Evolutionary conservation across 2,329 filamentous ascomycete species (phyloP).

Genomic region (Monilinia vaccinii-corymbosi): DNA sequence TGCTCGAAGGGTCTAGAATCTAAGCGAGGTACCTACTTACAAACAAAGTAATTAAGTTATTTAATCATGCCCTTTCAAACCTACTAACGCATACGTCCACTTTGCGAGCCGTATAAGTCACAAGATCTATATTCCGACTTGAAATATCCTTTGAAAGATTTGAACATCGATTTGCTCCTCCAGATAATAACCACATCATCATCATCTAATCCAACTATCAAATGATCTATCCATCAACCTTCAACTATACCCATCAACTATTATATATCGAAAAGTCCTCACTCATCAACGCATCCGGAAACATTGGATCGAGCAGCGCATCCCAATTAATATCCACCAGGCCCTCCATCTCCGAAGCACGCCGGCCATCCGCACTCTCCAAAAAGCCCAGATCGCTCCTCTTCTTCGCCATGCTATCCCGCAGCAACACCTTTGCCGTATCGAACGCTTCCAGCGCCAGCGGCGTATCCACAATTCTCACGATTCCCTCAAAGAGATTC

Average conservation of each 20-base stretch:
- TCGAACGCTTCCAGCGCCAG: slow-evolving; percentile 18
- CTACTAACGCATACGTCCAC: too few relatives aligned
- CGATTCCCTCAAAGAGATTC: slow-evolving; percentile 16
- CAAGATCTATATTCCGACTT: too few relatives aligned
- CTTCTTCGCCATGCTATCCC: slow-evolving; percentile 16
- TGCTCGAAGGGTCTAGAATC: too few relatives aligned
- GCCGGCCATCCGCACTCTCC: slow-evolving; percentile 7
- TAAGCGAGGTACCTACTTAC: too few relatives aligned
- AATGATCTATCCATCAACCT: not conserved
- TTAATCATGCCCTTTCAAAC: too few relatives aligned
- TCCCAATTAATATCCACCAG: slow-evolving; percentile 19
- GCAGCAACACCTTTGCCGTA: slow-evolving; percentile 19
- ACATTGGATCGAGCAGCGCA: slow-evolving; percentile 17
- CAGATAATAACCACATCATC: too few relatives aligned
- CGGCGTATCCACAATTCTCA: slow-evolving; percentile 13
- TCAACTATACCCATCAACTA: not conserved
- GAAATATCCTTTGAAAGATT: too few relatives aligned
- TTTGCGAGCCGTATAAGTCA: too few relatives aligned
- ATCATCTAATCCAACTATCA: too few relatives aligned
- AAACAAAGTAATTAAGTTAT: too few relatives aligned
- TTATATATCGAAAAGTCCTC: slow-evolving; percentile 6
- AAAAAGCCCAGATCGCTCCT: slow-evolving; percentile 15
- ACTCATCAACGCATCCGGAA: slow-evolving; percentile 6
- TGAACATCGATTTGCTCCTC: too few relatives aligned
- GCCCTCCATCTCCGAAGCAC: slow-evolving; percentile 3